Evolutionary conservation across 1,284 basidiomycete genomes (phyloP), one percentile per base, ranked within the genome.

Genomic region (Sporisorium graminicola): DNA sequence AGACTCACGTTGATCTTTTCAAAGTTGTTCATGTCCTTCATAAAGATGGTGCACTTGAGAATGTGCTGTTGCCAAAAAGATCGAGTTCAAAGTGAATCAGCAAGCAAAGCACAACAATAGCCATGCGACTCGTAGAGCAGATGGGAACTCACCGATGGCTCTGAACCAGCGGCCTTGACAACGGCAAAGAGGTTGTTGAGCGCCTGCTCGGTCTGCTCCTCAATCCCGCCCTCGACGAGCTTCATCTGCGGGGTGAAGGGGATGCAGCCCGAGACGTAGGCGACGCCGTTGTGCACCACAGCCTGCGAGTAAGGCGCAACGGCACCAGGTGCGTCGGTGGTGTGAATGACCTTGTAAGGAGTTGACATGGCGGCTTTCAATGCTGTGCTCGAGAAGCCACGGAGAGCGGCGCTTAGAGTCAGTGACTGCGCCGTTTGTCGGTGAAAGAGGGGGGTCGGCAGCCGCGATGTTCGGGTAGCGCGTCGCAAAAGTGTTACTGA

Each of bases 11-110:
- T 99, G 86, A 98, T 91, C 59, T 89, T 88, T 14, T 86, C 91
- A 86, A 98, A 98, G 87, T 98, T 93, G 82, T 92, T 89, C 94
- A 98, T 96, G 79, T 90, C 88, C 86, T 96, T 94, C 84, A 98
- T 87, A 88, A 98, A 98, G 51, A 97, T 92, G 91, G 81, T 78
- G 29, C 66, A 74, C 71, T 82, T 81, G 62, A 79, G 66, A 5
- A 79, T 58, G 63, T 74, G 74, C 64, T 74, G 37, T 50, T 24
- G 2, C 5, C 20, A 42, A 42, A 7, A n/a, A 27, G 16, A 22
- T 9, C 10, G 29, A 51, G 50, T 1, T 7, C 35, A 49, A 2
- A 4, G 0, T 24, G 13, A 4, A 24, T 50, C 27, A 65, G 52
- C 47, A 49, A 46, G 24, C 24, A 13, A 6, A 14, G 9, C 9